phyloP scores from a whole-genome alignment of 345 rosid genomes.

The Populus tremula region DNA sequence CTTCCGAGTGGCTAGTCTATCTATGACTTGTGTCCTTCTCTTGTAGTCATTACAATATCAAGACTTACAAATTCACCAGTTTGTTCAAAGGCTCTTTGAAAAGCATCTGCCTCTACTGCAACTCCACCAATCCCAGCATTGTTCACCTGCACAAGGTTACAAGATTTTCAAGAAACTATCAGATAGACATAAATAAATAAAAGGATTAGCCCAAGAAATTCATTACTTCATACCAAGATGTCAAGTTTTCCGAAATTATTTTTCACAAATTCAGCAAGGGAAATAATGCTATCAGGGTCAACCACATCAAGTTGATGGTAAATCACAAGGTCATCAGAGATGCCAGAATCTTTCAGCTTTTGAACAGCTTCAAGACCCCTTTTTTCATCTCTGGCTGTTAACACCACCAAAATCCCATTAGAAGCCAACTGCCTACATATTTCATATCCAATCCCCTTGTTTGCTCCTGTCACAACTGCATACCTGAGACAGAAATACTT shows the following conservation, averaged over 20 bases:
- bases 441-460: constrained; percentile 42
- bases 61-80: constrained; percentile 14
- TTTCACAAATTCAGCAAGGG: constrained; percentile 3
- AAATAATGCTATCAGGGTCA: constrained; percentile 1
- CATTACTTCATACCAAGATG: constrained; percentile 1
- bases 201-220: neutral
- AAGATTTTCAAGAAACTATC: neutral
- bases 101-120: constrained; percentile 13
- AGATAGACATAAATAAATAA: neutral
- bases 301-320: constrained; percentile 18
- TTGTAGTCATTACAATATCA: too few relatives aligned
- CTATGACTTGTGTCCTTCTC: too few relatives aligned
- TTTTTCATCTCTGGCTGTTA: constrained; percentile 15
- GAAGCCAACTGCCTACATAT: constrained; percentile 19
- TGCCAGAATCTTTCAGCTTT: constrained; percentile 11
- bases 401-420: constrained; percentile 9
- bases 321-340: constrained; percentile 9
- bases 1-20: too few relatives aligned
- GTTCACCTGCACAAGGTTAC: constrained; percentile 37
- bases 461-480: constrained; percentile 40
- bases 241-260: constrained; percentile 21
- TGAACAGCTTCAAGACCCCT: constrained; percentile 18
- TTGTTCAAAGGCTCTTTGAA: constrained; percentile 2
- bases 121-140: constrained; percentile 36
- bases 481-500: constrained; percentile 11